Evolutionary conservation across 306 rosid species (phyloP).

Genomic region (Heteromeles arbutifolia): DNA sequence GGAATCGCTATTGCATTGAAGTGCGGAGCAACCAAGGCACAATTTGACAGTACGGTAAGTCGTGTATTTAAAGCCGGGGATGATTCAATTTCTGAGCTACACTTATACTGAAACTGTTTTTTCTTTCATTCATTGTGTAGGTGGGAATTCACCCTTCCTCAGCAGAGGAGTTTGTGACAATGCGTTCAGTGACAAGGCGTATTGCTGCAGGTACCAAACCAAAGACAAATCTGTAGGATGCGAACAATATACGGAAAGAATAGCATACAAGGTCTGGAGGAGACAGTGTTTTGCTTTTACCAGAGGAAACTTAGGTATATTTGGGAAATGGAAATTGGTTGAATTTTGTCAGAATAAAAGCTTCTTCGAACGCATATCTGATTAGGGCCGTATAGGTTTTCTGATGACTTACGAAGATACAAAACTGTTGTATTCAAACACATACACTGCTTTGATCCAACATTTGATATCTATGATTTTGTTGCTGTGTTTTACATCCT

Average conservation of each 20-base stretch:
- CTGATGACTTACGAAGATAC: not conserved
- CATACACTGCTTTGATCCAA: too few relatives aligned
- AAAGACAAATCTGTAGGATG: slow-evolving; percentile 45
- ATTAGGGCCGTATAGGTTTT: too few relatives aligned
- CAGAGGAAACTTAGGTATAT: not conserved
- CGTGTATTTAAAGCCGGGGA: not conserved
- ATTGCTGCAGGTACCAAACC: slow-evolving; percentile 46
- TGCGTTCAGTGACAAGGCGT: slow-evolving; percentile 69
- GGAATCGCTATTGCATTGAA: slow-evolving; percentile 86
- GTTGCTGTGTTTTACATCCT: too few relatives aligned
- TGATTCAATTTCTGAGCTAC: not conserved
- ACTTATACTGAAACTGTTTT: not conserved
- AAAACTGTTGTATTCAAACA: not conserved
- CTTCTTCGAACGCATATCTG: not conserved
- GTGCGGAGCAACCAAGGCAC: slow-evolving; percentile 94
- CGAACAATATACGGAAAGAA: not conserved
- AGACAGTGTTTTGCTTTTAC: not conserved
- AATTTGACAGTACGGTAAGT: slow-evolving; percentile 91
- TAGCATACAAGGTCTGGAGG: not conserved
- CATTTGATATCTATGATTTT: too few relatives aligned
- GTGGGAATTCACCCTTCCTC: slow-evolving; percentile 93
- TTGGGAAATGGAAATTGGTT: not conserved
- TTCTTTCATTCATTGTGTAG: slow-evolving; percentile 25
- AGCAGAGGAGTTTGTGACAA: slow-evolving; percentile 95
- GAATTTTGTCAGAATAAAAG: not conserved